Percentiles rank a stretch among this genome's conserved stretches.
These are phyloP conservation scores for Amniculicola lignicola DNA, from an alignment of 495 filamentous ascomycete genomes.

Conservation along the genomic window DNA sequence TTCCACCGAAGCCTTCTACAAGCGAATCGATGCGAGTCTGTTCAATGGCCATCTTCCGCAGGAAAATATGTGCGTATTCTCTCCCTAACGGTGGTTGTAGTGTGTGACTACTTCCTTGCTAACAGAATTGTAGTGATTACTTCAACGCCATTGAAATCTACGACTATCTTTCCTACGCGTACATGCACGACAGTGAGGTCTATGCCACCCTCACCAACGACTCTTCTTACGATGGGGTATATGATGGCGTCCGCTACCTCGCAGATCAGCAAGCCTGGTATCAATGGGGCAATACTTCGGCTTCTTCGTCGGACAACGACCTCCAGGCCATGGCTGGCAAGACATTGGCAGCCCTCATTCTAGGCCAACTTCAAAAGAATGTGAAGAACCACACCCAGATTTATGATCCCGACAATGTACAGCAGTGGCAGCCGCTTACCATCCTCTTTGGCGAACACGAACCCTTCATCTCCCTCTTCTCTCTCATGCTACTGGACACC, in stretches of 20 bases:
- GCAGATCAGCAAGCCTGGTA: constrained; percentile 62
- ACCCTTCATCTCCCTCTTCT: constrained; percentile 69
- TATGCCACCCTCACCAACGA: constrained; percentile 46
- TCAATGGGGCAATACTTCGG: constrained; percentile 54
- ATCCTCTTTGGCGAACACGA: constrained; percentile 68
- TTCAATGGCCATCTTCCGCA: constrained; percentile 10
- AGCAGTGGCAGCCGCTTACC: constrained; percentile 49
- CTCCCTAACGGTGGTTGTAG: background rate
- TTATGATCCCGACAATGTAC: background rate
- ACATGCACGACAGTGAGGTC: constrained; percentile 63
- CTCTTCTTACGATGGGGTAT: constrained; percentile 39
- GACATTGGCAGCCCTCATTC: constrained; percentile 62
- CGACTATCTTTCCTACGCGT: constrained; percentile 70
- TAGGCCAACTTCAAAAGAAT: constrained; percentile 53
- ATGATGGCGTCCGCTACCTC: constrained; percentile 57
- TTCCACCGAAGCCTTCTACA: constrained; percentile 2
- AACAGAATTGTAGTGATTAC: constrained; percentile 43
- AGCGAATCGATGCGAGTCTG: background rate
- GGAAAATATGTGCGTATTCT: constrained; percentile 27
- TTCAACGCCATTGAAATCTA: constrained; percentile 59
- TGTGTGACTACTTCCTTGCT: background rate
- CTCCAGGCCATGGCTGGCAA: constrained; percentile 63
- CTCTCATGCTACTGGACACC: constrained; percentile 56
- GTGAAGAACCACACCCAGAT: constrained; percentile 39
- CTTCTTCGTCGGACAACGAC: constrained; percentile 36